Conservation (phyloP, 179 eudicot species). For the Nepenthes alata region DNA sequence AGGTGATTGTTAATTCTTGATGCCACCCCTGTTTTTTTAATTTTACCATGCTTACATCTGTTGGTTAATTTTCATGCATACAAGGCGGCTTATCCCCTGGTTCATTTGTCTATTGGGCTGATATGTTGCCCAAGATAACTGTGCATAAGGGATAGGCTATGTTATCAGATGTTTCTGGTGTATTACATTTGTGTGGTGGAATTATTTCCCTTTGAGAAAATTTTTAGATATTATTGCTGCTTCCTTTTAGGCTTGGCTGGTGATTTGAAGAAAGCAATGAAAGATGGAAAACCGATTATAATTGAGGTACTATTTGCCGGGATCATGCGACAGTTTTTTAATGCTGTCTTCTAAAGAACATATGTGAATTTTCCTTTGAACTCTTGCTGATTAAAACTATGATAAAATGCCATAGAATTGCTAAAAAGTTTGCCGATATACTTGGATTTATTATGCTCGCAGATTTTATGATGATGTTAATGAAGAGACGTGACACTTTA, state of each 20-base stretch:
- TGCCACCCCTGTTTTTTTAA: not conserved
- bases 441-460: not conserved
- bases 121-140: too few species aligned
- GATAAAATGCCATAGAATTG: too few species aligned
- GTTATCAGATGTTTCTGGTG: too few species aligned
- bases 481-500: not conserved
- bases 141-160: too few species aligned
- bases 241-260: conserved; percentile 75
- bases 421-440: too few species aligned
- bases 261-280: conserved; percentile 97
- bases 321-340: not conserved
- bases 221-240: not conserved
- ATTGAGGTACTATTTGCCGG: conserved; percentile 54
- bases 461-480: not conserved
- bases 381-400: not conserved
- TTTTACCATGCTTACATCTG: not conserved
- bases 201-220: too few species aligned
- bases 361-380: not conserved
- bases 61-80: not conserved
- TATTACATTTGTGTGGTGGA: too few species aligned
- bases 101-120: too few species aligned
- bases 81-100: too few species aligned
- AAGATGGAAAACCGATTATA: conserved; percentile 96
- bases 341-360: not conserved
- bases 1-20: conserved; percentile 36